Base-by-base conservation (phyloP, 2,329 filamentous ascomycete genomes). In the Incumbomyces delicatus region DNA sequence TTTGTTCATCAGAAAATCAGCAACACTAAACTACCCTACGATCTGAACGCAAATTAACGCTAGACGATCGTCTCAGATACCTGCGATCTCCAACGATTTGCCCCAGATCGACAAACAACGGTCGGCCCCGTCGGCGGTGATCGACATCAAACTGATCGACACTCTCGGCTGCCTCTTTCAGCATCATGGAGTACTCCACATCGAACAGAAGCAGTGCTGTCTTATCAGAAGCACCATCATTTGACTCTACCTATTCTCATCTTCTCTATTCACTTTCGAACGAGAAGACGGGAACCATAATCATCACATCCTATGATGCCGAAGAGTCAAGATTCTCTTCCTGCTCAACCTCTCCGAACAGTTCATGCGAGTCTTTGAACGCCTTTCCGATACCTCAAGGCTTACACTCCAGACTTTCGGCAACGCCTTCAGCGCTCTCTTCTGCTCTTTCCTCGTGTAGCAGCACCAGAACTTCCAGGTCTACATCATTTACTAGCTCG, bases 281-380 rank as follows among this genome's bases (percentile, higher is more conserved):
- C 7, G 42, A 37, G 14, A 45, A 38, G 33, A 11, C 27, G 30
- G 31, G 36, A 27, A 12, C 31, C 11, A 11, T 35, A 10, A 7
- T 6, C 4, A 36, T 44, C 41, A 18, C 41, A 5, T n/a, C n/a
- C 20, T 4, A 37, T 18, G 42, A 45, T 6, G 34, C 18, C 18
- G 33, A 45, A 18, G 20, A 37, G 18, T 45, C 42, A n/a, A 45
- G 20, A 30, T 45, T 45, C 33, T 45, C 42, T 11, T 45, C 42
- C 3, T 45, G 33, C 20, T 45, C 42, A 8, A 45, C 42, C 4
- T 37, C 42, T 35, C 42, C 42, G 2, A 45, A 38, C 34, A 37
- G 22, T 29, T 45, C 42, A 31, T 30, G 20, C 16, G 42, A 45
- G 17, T 45, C 42, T n/a, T 34, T 45, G 10, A 16, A 45, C 34